Percentiles rank a stretch among this genome's conserved stretches.
Conservation (phyloP, 1,284 basidiomycete species). For the Agaricales sp. region DNA sequence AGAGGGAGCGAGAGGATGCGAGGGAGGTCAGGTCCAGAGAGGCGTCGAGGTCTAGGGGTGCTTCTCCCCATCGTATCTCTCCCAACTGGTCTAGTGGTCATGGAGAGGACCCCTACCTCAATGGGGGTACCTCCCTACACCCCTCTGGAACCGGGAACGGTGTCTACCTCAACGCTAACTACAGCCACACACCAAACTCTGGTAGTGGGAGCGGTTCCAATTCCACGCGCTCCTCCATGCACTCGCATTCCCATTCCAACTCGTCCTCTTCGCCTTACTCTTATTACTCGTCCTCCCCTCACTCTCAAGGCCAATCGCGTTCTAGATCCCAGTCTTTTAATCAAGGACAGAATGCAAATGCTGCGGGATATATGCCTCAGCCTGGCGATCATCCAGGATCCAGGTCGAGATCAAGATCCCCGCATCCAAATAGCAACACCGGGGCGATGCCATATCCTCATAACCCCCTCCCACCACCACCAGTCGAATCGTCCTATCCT, state of each 20-base stretch:
- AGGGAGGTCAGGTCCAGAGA: no score
- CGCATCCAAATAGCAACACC: constrained; percentile 9
- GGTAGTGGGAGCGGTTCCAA: neutral
- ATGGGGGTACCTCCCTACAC: neutral
- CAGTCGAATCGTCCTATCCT: constrained; percentile 10
- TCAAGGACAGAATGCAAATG: neutral
- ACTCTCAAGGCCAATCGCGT: neutral
- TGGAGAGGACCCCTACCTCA: neutral
- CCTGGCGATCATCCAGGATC: no score
- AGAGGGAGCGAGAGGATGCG: neutral
- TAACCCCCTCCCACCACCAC: constrained; percentile 11
- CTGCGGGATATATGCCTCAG: no score
- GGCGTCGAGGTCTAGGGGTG: neutral
- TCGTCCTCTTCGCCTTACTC: neutral
- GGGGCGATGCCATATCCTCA: neutral
- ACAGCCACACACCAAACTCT: neutral
- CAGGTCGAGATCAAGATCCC: neutral
- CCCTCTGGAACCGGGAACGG: no score
- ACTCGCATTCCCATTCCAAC: neutral
- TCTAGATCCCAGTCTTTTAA: neutral
- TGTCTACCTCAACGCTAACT: neutral
- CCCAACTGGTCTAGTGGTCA: no score
- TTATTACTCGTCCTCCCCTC: neutral
- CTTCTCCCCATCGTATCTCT: neutral
- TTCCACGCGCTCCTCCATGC: no score